These are phyloP conservation scores for Trichoderma arundinaceum DNA, from an alignment of 2,329 filamentous ascomycete species.

Conservation along the genomic window DNA sequence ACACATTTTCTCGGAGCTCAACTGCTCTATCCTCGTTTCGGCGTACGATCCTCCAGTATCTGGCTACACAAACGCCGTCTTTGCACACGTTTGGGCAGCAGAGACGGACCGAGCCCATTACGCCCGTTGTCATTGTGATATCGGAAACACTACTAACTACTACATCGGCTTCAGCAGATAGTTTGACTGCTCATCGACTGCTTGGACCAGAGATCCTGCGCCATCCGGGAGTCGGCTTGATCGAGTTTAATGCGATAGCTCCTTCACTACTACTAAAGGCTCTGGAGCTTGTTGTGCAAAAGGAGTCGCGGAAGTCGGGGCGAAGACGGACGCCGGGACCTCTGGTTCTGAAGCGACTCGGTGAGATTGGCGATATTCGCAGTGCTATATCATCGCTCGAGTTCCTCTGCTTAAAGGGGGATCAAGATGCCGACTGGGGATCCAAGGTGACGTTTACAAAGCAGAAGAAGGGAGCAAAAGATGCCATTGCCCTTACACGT, in stretches of 20 bases:
- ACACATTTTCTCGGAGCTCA: constrained; percentile 71
- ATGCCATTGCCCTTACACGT: constrained; percentile 67
- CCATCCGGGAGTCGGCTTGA: constrained; percentile 76
- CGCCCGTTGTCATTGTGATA: constrained; percentile 85
- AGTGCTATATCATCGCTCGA: constrained; percentile 92
- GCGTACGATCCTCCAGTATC: constrained; percentile 73
- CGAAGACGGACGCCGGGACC: constrained; percentile 78
- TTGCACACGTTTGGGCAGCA: constrained; percentile 54
- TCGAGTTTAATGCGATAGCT: constrained; percentile 94
- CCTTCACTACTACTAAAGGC: constrained; percentile 85
- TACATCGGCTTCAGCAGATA: constrained; percentile 83
- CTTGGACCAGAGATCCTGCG: constrained; percentile 85
- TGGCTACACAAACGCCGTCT: constrained; percentile 69
- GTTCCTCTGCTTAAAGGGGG: constrained; percentile 85
- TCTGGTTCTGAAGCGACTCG: constrained; percentile 75
- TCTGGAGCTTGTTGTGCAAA: constrained; percentile 78
- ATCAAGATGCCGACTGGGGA: constrained; percentile 75
- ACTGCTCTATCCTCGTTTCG: constrained; percentile 73
- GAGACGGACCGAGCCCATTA: constrained; percentile 54
- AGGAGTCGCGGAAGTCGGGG: constrained; percentile 81
- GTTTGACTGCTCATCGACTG: constrained; percentile 88
- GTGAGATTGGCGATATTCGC: constrained; percentile 88
- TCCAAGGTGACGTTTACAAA: constrained; percentile 75
- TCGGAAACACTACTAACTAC: constrained; percentile 90
- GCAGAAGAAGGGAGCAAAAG: constrained; percentile 64